Percentiles rank a stretch among this genome's conserved stretches.
These are phyloP conservation scores for Cenchrus americanus DNA, from an alignment of 176 grass and related monocot genomes.

Conservation along the genomic window DNA sequence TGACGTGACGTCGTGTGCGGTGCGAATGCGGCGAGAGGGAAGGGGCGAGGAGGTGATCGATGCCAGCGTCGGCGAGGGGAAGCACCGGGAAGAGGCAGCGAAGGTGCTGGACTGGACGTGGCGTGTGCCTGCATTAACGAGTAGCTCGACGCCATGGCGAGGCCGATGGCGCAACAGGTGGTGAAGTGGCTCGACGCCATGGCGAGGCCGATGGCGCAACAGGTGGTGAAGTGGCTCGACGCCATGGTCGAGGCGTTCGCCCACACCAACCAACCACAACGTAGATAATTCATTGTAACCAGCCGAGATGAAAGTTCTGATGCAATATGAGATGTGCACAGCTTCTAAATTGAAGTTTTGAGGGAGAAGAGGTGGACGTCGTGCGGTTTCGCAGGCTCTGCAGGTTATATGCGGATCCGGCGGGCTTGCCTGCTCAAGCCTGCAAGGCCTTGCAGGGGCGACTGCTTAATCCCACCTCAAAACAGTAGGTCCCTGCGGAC, in stretches of 20 bases:
- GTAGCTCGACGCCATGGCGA: conserved; percentile 30
- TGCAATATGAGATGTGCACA: not conserved
- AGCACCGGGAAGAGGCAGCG: conserved; percentile 30
- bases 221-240: no score
- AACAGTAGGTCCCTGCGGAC: no score
- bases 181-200: conserved; percentile 48
- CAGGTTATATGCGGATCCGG: no score
- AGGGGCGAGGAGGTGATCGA: conserved; percentile 44
- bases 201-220: no score
- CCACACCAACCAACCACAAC: not conserved
- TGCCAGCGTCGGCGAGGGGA: not conserved
- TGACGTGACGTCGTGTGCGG: conserved; percentile 56
- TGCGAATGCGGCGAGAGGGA: conserved; percentile 43
- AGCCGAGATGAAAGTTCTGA: not conserved
- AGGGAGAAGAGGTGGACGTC: no score
- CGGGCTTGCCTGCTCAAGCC: no score
- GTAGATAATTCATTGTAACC: not conserved
- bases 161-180: conserved; percentile 50
- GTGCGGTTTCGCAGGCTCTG: no score
- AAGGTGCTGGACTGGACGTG: conserved; percentile 43
- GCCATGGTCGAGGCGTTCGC: not conserved
- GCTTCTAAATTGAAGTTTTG: not conserved
- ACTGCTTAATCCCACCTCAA: no score
- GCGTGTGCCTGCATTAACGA: conserved; percentile 53
- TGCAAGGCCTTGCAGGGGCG: no score